Percentiles rank a stretch among this genome's conserved stretches.
Conservation (phyloP, 1,284 basidiomycete species). For the Phlebopus sp. region DNA sequence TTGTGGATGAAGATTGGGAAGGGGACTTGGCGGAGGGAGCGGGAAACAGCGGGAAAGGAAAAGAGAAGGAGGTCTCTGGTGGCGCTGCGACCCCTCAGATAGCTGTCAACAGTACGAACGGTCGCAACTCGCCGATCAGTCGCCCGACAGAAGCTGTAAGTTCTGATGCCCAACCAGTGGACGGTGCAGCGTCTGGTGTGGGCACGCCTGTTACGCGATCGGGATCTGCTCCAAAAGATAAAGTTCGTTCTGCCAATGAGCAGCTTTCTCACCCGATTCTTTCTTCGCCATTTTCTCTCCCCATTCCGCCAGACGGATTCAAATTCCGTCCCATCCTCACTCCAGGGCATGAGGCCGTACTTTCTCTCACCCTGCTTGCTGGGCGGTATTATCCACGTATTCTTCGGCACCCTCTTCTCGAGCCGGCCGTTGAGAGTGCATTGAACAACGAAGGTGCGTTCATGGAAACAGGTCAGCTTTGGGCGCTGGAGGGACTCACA, state of each 20-base stretch:
- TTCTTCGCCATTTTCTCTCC: conserved; percentile 45
- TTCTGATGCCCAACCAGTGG: conserved; percentile 13
- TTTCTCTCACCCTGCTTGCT: conserved; percentile 63
- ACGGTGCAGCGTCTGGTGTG: conserved; percentile 10
- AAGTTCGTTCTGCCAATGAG: conserved; percentile 24
- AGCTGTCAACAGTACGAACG: conserved; percentile 4
- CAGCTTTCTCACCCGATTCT: conserved; percentile 41
- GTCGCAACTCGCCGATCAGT: conserved; percentile 19
- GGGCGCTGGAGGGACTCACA: conserved; percentile 65
- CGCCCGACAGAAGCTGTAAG: conserved; percentile 29
- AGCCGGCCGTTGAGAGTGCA: conserved; percentile 38
- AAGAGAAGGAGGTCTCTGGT: conserved; percentile 23
- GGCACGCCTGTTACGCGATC: conserved; percentile 5
- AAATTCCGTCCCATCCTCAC: conserved; percentile 66
- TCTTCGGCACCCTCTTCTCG: conserved; percentile 57
- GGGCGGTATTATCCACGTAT: conserved; percentile 75
- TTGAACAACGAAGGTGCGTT: conserved; percentile 34
- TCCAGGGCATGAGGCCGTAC: conserved; percentile 59
- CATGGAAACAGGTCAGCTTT: conserved; percentile 46
- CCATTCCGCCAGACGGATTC: conserved; percentile 60
- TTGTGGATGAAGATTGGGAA: conserved; percentile 69
- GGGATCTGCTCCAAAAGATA: conserved; percentile 10
- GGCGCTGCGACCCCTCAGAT: conserved; percentile 2
- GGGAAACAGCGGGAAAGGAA: conserved; percentile 23
- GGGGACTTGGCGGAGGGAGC: conserved; percentile 32